Evolutionary conservation across 75 land plant species (phyloP), one percentile per base, ranked within the genome.

Genomic region (Isoetes taiwanensis): DNA sequence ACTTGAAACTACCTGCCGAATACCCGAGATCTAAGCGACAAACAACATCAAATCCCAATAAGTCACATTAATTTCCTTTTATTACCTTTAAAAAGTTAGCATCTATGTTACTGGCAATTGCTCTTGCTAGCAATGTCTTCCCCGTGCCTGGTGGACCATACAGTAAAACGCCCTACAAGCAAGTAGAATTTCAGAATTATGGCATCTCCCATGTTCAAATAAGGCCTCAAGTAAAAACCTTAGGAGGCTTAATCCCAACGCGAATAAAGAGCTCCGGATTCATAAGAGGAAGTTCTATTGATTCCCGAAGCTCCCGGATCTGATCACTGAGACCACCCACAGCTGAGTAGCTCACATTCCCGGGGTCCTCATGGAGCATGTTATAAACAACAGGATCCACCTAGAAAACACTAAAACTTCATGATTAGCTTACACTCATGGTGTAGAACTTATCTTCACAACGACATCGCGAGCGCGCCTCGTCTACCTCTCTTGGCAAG

Each of bases 71-170:
- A n/a, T n/a, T n/a, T n/a, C n/a, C n/a, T n/a, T n/a, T n/a, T 5
- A 32, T 17, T 60, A 78, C 94, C 84, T 84, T 87, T n/a, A 84
- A 64, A 50, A 87, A 87, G 64, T 87, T 84, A 25, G 96, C 96
- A 68, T 90, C 96, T 46, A 86, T 90, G 65, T 86, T 90, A 64
- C 91, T 90, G 14, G 93, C 96, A 66, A 90, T 86, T 17, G 96
- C 96, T 80, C 96, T 80, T 8, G 96, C 96, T 46, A 90, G 66
- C 52, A 90, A 59, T 42, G 97, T 90, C 64, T 90, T 90, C 2
- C 97, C 97, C 1, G 97, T 90, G 27, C 97, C 96, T 62, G 96
- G 96, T 54, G 96, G 96, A 0, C 93, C 97, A 76, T 90, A 90
- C 17, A 85, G 79, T 43, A 90, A 73, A 19, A 90, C 96, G 69